phyloP scores from a whole-genome alignment of 1,284 basidiomycete species.

The Ustilago shanxiensis region DNA sequence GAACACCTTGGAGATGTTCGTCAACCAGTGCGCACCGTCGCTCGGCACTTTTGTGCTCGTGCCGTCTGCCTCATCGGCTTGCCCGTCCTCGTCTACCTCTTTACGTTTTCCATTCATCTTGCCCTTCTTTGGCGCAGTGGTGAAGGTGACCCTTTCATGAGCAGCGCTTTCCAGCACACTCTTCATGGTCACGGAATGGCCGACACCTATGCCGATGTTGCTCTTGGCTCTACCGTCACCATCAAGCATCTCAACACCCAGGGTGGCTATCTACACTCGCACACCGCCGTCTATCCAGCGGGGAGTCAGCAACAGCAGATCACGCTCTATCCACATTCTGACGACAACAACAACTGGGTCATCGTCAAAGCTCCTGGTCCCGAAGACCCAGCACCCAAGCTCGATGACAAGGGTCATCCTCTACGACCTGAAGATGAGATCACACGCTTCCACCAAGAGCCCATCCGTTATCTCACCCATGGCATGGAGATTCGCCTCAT shows the following conservation, averaged over 20 bases:
- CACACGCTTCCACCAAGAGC: slow-evolving; percentile 67
- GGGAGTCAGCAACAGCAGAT: slow-evolving; percentile 88
- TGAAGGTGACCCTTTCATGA: slow-evolving; percentile 99
- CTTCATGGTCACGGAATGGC: slow-evolving; percentile 89
- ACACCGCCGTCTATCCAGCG: slow-evolving; percentile 85
- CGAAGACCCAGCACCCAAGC: slow-evolving; percentile 73
- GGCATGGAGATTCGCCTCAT: slow-evolving; percentile 84
- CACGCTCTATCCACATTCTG: slow-evolving; percentile 95
- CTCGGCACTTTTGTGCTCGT: slow-evolving; percentile 87
- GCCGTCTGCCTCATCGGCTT: slow-evolving; percentile 88
- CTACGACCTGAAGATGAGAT: slow-evolving; percentile 55
- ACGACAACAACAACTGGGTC: slow-evolving; percentile 90
- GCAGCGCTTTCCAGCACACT: slow-evolving; percentile 96
- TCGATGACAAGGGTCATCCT: slow-evolving; percentile 63
- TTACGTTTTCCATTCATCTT: slow-evolving; percentile 96
- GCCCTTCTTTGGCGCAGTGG: slow-evolving; percentile 87
- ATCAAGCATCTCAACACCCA: slow-evolving; percentile 95
- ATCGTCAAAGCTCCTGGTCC: slow-evolving; percentile 75
- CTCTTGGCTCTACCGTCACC: slow-evolving; percentile 83
- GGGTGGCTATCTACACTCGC: slow-evolving; percentile 97
- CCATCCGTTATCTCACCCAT: slow-evolving; percentile 78
- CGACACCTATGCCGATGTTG: slow-evolving; percentile 89
- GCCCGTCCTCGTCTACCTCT: slow-evolving; percentile 90
- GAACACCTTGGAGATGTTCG: slow-evolving; percentile 86
- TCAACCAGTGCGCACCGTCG: slow-evolving; percentile 81